Evolutionary conservation across 2,329 filamentous ascomycete genomes (phyloP).

Genomic region (Xylariaceae sp.): DNA sequence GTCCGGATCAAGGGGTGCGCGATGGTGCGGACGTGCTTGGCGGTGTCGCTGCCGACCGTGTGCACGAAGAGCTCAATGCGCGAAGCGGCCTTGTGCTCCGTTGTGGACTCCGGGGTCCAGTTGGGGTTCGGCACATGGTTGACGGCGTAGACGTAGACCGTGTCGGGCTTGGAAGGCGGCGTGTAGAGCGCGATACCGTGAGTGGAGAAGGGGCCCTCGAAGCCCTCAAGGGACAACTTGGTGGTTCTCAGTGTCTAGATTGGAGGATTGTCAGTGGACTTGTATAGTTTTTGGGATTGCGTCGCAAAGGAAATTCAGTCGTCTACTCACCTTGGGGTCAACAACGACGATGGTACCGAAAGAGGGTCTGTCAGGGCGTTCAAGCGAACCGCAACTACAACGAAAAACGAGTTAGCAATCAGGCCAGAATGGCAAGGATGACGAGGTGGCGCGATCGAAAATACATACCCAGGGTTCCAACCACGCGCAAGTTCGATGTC

Average conservation of each 20-base stretch:
- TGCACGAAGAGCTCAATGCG: conserved; percentile 56
- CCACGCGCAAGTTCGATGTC: conserved; percentile 19
- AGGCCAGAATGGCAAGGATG: background rate
- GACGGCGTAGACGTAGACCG: conserved; percentile 55
- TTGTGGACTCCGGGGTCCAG: conserved; percentile 26
- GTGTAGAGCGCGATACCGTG: conserved; percentile 57
- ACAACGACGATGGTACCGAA: conserved; percentile 46
- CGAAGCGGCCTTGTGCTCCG: conserved; percentile 41
- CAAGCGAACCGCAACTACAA: conserved; percentile 19
- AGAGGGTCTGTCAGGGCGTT: conserved; percentile 37
- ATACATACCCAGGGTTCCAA: conserved; percentile 27
- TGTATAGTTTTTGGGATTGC: background rate
- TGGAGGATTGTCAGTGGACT: background rate
- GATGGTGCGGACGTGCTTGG: conserved; percentile 48
- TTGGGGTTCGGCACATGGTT: conserved; percentile 52
- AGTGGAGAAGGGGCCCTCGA: conserved; percentile 49
- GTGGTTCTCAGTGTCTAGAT: conserved; percentile 39
- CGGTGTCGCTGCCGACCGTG: conserved; percentile 37
- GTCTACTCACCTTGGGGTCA: conserved; percentile 43
- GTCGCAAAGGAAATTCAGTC: background rate
- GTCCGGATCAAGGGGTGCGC: conserved; percentile 48
- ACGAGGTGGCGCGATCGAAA: background rate
- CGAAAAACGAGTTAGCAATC: background rate
- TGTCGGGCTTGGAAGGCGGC: conserved; percentile 37
- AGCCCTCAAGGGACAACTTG: conserved; percentile 46